Base-by-base conservation (phyloP, 108 stramenopile species). In the Pseudonitzschia multistriata region DNA sequence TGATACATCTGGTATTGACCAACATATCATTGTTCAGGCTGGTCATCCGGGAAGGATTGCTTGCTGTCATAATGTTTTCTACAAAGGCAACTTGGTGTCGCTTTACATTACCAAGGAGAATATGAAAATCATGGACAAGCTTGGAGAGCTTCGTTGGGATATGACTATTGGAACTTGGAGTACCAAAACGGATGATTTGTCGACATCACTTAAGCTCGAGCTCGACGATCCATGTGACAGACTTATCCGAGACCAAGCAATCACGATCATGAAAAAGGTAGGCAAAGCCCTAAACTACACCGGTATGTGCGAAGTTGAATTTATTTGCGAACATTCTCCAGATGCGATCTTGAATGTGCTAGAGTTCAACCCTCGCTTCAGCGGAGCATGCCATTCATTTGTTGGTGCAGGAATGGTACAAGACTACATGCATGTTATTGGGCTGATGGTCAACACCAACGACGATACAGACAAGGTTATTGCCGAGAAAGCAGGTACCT, bases 361-460 rank as follows among this genome's bases (percentile, higher is more conserved):
- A 13, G 52, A 53, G 52, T 53, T 53, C 52, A 53, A 53, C 52
- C 52, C 52, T 24, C 52, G 52, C 24, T 53, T 53, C 19, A 53
- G 52, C 24, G 52, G 52, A 24, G 52, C 52, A n/a, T 53, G 52
- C 24, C 52, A 53, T 53, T n/a, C 52, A 0, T 53, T 22, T n/a
- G 52, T 53, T n/a, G 52, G 52, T 53, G 52, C 52, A 53, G 52
- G 52, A 25, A 53, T 53, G 52, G 52, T 53, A 17, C 52, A 53
- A 53, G 52, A 53, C 0, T 53, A 53, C 19, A 53, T 53, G 52
- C 52, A 53, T 53, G 24, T 53, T 13, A 17, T 53, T 13, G 52
- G 52, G 8, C 24, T 53, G 52, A 53, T 53, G 8, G 52, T 25
- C n/a, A 24, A 17, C 22, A 53, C 52, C n/a, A 53, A 53, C 10